These are phyloP conservation scores for Gentiana straminea DNA, from an alignment of 257 asterid species.

Conservation along the genomic window DNA sequence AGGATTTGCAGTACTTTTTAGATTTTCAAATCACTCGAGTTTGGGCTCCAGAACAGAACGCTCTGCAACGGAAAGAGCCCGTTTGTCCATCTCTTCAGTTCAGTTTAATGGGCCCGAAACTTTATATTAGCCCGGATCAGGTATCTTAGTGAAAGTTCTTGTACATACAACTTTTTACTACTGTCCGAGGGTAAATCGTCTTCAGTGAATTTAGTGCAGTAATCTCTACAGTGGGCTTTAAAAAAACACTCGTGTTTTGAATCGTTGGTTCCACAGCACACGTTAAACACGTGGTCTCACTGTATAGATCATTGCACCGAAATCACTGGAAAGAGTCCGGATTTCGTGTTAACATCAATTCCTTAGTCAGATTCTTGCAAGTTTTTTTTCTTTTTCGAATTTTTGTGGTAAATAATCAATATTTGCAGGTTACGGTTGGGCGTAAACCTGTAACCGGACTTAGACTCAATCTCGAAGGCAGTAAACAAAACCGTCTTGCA, in stretches of 20 bases:
- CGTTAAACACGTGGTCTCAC: too few relatives aligned
- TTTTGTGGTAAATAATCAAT: background rate
- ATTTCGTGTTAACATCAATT: too few relatives aligned
- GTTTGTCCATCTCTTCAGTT: conserved; percentile 85
- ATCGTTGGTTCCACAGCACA: too few relatives aligned
- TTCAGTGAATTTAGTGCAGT: too few relatives aligned
- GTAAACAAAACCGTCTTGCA: conserved; percentile 83
- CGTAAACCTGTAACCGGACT: conserved; percentile 97
- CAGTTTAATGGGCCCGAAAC: conserved; percentile 99
- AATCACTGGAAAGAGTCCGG: too few relatives aligned
- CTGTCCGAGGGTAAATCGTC: too few relatives aligned
- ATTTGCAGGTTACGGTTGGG: conserved; percentile 82
- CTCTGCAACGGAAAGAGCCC: conserved; percentile 83
- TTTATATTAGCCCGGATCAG: conserved; percentile 93
- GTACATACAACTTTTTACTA: too few relatives aligned
- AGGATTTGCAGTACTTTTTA: conserved; percentile 94
- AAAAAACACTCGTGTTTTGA: too few relatives aligned
- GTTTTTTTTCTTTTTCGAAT: too few relatives aligned
- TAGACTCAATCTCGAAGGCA: conserved; percentile 80
- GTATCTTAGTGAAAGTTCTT: conserved; percentile 21
- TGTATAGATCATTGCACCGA: too few relatives aligned
- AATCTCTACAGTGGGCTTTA: too few relatives aligned
- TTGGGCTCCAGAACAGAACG: conserved; percentile 99
- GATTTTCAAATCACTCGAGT: conserved; percentile 89
- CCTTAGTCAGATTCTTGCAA: too few relatives aligned